These are phyloP conservation scores for Haplographium delicatum DNA, from an alignment of 495 filamentous ascomycete genomes.

Conservation along the genomic window DNA sequence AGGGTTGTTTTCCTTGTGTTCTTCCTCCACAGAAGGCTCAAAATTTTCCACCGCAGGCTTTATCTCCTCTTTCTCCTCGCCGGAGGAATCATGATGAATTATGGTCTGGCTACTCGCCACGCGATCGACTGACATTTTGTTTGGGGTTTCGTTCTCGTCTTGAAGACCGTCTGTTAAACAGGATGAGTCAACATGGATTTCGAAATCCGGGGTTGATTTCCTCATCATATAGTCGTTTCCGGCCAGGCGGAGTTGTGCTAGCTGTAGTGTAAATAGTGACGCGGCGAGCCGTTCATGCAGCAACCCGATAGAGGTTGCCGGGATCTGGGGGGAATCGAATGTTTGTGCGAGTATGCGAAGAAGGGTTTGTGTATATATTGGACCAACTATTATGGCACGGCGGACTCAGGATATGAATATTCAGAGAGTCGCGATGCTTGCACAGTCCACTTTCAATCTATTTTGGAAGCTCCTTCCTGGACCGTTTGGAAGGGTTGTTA, in stretches of 20 bases:
- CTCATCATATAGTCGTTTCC: slow-evolving; percentile 14
- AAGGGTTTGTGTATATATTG: slow-evolving; percentile 1
- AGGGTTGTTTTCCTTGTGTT: background rate
- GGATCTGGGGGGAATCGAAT: background rate
- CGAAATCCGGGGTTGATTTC: slow-evolving; percentile 31
- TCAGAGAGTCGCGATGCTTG: background rate
- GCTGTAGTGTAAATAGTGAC: slow-evolving; percentile 4
- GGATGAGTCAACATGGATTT: slow-evolving; percentile 39
- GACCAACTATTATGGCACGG: background rate
- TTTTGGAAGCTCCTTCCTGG: background rate
- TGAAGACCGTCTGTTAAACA: slow-evolving; percentile 34
- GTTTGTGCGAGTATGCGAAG: background rate
- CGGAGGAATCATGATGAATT: slow-evolving; percentile 18
- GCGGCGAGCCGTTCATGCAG: slow-evolving; percentile 18
- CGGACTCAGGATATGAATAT: too few species aligned
- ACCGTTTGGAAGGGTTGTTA: background rate
- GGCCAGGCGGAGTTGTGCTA: background rate
- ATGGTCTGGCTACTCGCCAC: slow-evolving; percentile 14
- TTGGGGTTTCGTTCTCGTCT: slow-evolving; percentile 21
- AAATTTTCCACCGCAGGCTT: slow-evolving; percentile 8
- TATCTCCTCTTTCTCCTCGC: slow-evolving; percentile 7
- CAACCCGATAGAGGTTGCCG: slow-evolving; percentile 11
- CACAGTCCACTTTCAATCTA: too few species aligned
- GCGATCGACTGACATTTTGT: slow-evolving; percentile 15
- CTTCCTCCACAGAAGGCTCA: slow-evolving; percentile 13